Conservation (phyloP, 768 basidiomycete species). For the Termitomyces sp. region DNA sequence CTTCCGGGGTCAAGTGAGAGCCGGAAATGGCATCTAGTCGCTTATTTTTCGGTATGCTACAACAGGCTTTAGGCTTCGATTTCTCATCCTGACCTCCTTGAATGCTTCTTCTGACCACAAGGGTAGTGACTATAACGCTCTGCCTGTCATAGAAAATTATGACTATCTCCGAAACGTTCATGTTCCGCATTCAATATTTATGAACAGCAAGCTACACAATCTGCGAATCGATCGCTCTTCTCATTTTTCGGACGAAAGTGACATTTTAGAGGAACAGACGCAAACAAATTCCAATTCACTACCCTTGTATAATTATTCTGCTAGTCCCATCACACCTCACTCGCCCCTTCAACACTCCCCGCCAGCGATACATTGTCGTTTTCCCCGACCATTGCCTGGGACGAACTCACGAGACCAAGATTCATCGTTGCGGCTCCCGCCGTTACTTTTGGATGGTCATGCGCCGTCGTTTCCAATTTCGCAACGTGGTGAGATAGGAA, state of each 20-base stretch:
- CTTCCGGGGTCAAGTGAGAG: constrained; percentile 50
- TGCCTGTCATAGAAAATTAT: constrained; percentile 72
- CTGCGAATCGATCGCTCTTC: constrained; percentile 36
- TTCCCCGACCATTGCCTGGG: constrained; percentile 6
- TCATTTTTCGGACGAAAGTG: constrained; percentile 41
- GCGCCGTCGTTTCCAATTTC: constrained; percentile 17
- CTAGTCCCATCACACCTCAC: too few relatives aligned
- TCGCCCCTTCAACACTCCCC: constrained; percentile 2
- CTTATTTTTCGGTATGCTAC: constrained; percentile 65
- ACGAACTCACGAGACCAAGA: not conserved
- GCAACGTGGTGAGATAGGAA: constrained; percentile 18
- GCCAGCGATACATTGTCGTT: constrained; percentile 6
- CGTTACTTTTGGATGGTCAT: constrained; percentile 8
- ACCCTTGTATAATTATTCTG: constrained; percentile 13
- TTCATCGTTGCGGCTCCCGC: constrained; percentile 15
- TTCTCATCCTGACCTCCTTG: constrained; percentile 2
- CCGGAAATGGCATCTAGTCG: constrained; percentile 80
- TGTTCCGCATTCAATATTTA: constrained; percentile 67
- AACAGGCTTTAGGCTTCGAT: not conserved
- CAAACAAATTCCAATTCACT: constrained; percentile 14
- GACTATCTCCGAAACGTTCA: constrained; percentile 63
- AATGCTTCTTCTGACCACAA: constrained; percentile 18
- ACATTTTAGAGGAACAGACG: constrained; percentile 32
- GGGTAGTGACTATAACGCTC: constrained; percentile 62
- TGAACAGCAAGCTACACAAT: constrained; percentile 55